A percentile compares a stretch with the other conserved stretches of the same genome.
Evolutionary conservation across 257 asterid species (phyloP).

Genomic region (Penstemon barbatus): DNA sequence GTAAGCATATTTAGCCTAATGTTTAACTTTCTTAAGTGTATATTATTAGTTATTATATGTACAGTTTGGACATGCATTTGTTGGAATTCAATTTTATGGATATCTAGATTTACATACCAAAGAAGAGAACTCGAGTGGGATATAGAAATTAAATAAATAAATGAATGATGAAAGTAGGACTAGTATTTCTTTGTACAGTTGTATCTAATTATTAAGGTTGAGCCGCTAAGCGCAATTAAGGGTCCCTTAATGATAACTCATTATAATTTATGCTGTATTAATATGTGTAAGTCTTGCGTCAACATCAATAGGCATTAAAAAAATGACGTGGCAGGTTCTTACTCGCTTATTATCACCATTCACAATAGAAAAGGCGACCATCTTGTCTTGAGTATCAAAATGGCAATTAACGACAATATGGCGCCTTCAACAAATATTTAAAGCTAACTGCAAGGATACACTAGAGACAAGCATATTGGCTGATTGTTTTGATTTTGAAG

Average conservation of each 20-base stretch:
- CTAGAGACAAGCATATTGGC: no score
- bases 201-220: constrained; percentile 9
- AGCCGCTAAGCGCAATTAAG: constrained; percentile 20
- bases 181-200: constrained; percentile 12
- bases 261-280: constrained; percentile 19
- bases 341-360: no score
- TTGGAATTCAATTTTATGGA: background rate
- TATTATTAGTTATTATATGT: background rate
- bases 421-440: no score
- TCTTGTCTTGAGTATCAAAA: no score
- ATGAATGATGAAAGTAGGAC: background rate
- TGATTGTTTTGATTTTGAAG: no score
- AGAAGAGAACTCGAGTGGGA: background rate
- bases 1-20: background rate
- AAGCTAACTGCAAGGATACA: no score
- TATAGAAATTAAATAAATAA: background rate
- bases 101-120: background rate
- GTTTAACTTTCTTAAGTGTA: background rate
- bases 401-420: no score
- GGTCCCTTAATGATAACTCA: constrained; percentile 30
- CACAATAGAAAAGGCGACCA: no score
- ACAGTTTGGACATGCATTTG: background rate
- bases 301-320: background rate
- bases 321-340: no score
- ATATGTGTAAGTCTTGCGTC: constrained; percentile 25